Percentiles rank a stretch among this genome's conserved stretches.
Evolutionary conservation across 2,329 filamentous ascomycete genomes (phyloP).

Genomic region (Nemania bipapillata): DNA sequence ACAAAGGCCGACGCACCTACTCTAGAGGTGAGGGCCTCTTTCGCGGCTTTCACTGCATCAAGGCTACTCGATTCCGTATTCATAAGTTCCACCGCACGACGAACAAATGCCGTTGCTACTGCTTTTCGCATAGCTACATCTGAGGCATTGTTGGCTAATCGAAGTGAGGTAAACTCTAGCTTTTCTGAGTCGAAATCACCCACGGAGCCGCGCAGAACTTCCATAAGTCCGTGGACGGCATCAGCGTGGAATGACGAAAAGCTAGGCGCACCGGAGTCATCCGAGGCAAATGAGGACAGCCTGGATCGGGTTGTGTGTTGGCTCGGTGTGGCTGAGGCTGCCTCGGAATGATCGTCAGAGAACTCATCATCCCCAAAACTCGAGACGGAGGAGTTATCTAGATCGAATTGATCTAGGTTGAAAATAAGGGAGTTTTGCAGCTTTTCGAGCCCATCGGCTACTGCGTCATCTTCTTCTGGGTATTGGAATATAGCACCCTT

Average conservation of each 20-base stretch:
- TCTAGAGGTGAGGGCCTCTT: slow-evolving; percentile 66
- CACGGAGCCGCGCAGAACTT: slow-evolving; percentile 79
- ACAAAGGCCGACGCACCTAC: slow-evolving; percentile 67
- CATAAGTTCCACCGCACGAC: slow-evolving; percentile 77
- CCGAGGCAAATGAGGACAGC: slow-evolving; percentile 77
- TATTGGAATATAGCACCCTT: slow-evolving; percentile 63
- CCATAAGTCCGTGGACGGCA: slow-evolving; percentile 85
- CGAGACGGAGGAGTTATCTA: slow-evolving; percentile 67
- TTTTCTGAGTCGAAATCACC: slow-evolving; percentile 84
- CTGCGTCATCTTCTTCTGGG: slow-evolving; percentile 62
- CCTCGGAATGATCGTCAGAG: slow-evolving; percentile 72
- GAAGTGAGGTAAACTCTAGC: slow-evolving; percentile 91
- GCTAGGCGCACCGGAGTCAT: slow-evolving; percentile 71
- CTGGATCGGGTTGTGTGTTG: slow-evolving; percentile 74
- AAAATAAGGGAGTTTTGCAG: slow-evolving; percentile 68
- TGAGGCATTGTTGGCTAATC: slow-evolving; percentile 88
- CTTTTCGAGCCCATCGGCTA: slow-evolving; percentile 61
- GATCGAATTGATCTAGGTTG: slow-evolving; percentile 62
- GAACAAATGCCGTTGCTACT: slow-evolving; percentile 85
- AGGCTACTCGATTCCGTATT: slow-evolving; percentile 63
- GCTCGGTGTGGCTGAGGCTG: slow-evolving; percentile 62
- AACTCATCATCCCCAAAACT: slow-evolving; percentile 71
- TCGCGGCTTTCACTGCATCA: slow-evolving; percentile 72
- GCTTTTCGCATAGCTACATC: slow-evolving; percentile 88
- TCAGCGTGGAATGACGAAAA: slow-evolving; percentile 80